Evolutionary conservation across 202 grass and related monocot species (phyloP).

Genomic region (Schoenoplectus tabernaemontani): DNA sequence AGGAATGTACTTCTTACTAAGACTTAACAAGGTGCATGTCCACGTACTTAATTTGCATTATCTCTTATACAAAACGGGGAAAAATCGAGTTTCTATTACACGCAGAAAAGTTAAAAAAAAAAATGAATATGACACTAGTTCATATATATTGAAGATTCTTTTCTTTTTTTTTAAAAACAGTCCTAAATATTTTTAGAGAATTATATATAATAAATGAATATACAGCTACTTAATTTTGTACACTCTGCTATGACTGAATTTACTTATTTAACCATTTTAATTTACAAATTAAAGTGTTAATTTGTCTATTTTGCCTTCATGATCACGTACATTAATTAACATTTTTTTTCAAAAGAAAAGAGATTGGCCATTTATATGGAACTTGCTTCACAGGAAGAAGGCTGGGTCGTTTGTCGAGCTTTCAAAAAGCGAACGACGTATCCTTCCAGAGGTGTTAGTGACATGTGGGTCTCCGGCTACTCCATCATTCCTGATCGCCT

Average conservation of each 20-base stretch:
- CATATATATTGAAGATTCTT: neutral
- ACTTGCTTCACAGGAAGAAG: slow-evolving; percentile 67
- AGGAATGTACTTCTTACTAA: neutral
- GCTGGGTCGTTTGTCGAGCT: slow-evolving; percentile 93
- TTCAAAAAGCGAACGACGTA: slow-evolving; percentile 89
- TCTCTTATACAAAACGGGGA: neutral
- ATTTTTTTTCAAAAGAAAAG: neutral
- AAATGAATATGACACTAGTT: neutral
- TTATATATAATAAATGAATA: neutral
- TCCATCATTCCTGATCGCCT: slow-evolving; percentile 23
- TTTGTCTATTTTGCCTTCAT: neutral
- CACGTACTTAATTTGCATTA: neutral
- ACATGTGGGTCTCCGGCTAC: slow-evolving; percentile 58
- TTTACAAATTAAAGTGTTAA: neutral
- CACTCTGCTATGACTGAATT: neutral
- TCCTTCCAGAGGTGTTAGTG: slow-evolving; percentile 28
- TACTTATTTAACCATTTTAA: neutral
- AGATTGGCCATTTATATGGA: neutral
- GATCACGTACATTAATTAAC: neutral
- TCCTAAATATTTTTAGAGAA: neutral
- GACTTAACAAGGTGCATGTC: neutral
- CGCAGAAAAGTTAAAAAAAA: neutral
- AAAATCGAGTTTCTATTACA: neutral
- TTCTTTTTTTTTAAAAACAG: neutral
- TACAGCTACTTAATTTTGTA: neutral